Evolutionary conservation across 1,284 basidiomycete genomes (phyloP).

Genomic region (Moesziomyces sp.): DNA sequence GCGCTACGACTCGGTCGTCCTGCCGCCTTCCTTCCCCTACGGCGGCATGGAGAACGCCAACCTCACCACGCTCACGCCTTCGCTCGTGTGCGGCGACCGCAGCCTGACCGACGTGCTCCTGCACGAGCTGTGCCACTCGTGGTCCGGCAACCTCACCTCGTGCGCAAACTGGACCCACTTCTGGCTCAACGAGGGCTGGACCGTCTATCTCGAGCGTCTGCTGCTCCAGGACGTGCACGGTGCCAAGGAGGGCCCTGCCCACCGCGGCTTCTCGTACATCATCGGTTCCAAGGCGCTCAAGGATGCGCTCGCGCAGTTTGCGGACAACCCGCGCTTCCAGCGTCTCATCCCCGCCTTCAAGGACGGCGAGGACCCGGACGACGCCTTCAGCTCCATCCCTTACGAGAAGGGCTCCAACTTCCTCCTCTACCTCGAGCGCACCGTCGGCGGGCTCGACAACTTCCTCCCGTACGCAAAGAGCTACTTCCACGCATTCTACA

Average conservation of each 20-base stretch:
- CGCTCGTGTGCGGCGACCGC: slow-evolving; percentile 62
- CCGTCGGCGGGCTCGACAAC: slow-evolving; percentile 84
- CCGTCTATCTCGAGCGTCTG: slow-evolving; percentile 90
- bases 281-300: slow-evolving; percentile 80
- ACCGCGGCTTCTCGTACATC: slow-evolving; percentile 83
- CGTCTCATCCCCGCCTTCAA: slow-evolving; percentile 85
- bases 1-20: slow-evolving; percentile 89
- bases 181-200: slow-evolving; percentile 76
- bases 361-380: slow-evolving; percentile 76
- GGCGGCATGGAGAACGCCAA: slow-evolving; percentile 68
- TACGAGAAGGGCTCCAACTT: slow-evolving; percentile 83
- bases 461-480: slow-evolving; percentile 73
- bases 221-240: slow-evolving; percentile 78
- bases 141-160: slow-evolving; percentile 65
- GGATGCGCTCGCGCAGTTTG: slow-evolving; percentile 75
- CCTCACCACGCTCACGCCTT: slow-evolving; percentile 64
- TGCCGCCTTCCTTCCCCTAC: slow-evolving; percentile 91
- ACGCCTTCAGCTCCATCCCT: slow-evolving; percentile 72
- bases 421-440: slow-evolving; percentile 76
- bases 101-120: slow-evolving; percentile 70
- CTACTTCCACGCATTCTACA: slow-evolving; percentile 74
- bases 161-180: slow-evolving; percentile 66
- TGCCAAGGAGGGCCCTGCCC: slow-evolving; percentile 72
- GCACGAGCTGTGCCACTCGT: slow-evolving; percentile 65
- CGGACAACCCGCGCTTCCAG: slow-evolving; percentile 77